Evolutionary conservation across 2,329 filamentous ascomycete species (phyloP), one percentile per base, ranked within the genome.

Genomic region (Tothia fuscella): DNA sequence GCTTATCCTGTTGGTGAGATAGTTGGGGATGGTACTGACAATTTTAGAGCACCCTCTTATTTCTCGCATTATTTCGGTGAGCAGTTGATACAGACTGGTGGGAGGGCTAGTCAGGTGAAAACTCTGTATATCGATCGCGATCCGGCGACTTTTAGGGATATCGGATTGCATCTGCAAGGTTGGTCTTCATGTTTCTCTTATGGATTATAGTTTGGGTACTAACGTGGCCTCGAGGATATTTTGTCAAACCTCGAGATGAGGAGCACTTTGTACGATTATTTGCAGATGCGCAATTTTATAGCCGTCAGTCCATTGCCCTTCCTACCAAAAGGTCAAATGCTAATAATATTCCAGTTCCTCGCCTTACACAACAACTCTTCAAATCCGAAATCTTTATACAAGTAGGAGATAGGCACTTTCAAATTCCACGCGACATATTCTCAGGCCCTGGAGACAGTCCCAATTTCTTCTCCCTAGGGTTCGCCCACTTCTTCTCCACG

Each of bases 121-220:
- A 94, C 89, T 0, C 70, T 96, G 5, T 95, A 95, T 63, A 95
- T 96, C 54, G 89, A 96, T 60, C 81, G 89, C 47, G 89, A 96
- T 60, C 88, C 89, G 0, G 70, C 70, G 12, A 95, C 87, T 0
- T 96, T 96, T 59, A 74, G 72, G 53, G 86, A 95, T 56, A 95
- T 96, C 49, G 82, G 82, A 28, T 70, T 88, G 42, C 88, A 96
- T 66, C 69, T 96, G 17, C 88, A 94, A 65, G 85, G 70, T 68
- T n/a, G n/a, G n/a, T n/a, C n/a, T n/a, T n/a, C n/a, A n/a, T n/a
- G n/a, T n/a, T n/a, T n/a, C n/a, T n/a, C n/a, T n/a, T n/a, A n/a
- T n/a, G n/a, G n/a, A n/a, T n/a, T n/a, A n/a, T n/a, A n/a, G n/a
- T n/a, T n/a, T n/a, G n/a, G n/a, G n/a, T n/a, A n/a, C n/a, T n/a